Evolutionary conservation across 495 filamentous ascomycete genomes (phyloP).

Genomic region (Geoglossum glabrum): DNA sequence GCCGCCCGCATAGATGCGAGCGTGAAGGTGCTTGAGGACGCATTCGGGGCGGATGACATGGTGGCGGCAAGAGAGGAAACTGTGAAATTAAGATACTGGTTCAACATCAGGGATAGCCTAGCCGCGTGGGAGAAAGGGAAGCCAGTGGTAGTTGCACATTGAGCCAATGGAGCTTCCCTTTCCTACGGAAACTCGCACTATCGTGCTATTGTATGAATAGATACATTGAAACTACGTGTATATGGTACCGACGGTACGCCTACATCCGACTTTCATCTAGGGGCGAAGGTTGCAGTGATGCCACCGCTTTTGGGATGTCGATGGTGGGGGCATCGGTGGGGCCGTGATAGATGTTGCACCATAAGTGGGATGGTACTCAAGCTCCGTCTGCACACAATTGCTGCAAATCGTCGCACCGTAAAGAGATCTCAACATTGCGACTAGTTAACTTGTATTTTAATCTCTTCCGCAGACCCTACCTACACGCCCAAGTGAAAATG

Average conservation of each 20-base stretch:
- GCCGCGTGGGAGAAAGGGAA: slow-evolving; percentile 69
- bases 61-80: slow-evolving; percentile 46
- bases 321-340: too few species aligned
- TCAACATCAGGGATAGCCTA: slow-evolving; percentile 64
- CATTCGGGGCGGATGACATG: slow-evolving; percentile 48
- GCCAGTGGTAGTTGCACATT: slow-evolving; percentile 40
- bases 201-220: too few species aligned
- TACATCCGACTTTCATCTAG: background rate
- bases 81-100: slow-evolving; percentile 74
- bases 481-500: background rate
- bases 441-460: background rate
- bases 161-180: background rate
- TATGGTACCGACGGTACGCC: background rate
- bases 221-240: background rate
- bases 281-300: background rate
- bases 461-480: background rate
- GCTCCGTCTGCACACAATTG: background rate
- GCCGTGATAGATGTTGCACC: too few species aligned
- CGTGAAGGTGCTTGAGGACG: slow-evolving; percentile 34
- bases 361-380: too few species aligned
- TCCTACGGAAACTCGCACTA: background rate
- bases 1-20: slow-evolving; percentile 39
- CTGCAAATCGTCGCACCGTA: background rate
- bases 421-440: background rate
- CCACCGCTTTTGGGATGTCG: background rate